Evolutionary conservation across 805 yeast genomes (phyloP).

Genomic region (Kregervanrija fluxuum): DNA sequence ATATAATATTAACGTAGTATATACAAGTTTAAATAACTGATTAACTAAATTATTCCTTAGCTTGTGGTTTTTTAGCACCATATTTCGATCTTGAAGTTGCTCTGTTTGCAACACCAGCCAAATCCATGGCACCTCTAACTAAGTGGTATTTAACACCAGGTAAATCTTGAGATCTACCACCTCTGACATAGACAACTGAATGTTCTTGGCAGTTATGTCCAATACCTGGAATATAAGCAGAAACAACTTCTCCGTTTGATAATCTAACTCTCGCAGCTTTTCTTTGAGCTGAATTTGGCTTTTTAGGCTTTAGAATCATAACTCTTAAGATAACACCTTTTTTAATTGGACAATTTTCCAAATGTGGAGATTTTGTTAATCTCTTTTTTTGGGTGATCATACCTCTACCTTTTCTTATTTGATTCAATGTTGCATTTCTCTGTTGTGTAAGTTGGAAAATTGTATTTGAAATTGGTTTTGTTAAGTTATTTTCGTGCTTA

Average conservation of each 20-base stretch:
- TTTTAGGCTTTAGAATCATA: slow-evolving; percentile 93
- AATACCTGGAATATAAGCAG: slow-evolving; percentile 96
- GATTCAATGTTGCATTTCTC: slow-evolving; percentile 68
- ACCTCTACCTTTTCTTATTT: slow-evolving; percentile 61
- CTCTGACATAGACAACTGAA: slow-evolving; percentile 90
- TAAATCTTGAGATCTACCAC: slow-evolving; percentile 97
- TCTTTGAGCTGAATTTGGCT: slow-evolving; percentile 97
- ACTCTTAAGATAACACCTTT: slow-evolving; percentile 93
- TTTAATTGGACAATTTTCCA: slow-evolving; percentile 74
- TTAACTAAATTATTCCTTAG: slow-evolving; percentile 23
- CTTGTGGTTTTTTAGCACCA: slow-evolving; percentile 81
- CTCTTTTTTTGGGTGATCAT: slow-evolving; percentile 30
- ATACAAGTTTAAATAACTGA: slow-evolving; percentile 4
- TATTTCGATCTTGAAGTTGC: slow-evolving; percentile 84
- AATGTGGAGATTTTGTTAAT: slow-evolving; percentile 67
- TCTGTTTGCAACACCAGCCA: slow-evolving; percentile 93
- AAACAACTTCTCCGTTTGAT: slow-evolving; percentile 79
- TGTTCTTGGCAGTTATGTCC: slow-evolving; percentile 99
- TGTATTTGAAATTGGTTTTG: slow-evolving; percentile 1
- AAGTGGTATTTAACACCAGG: slow-evolving; percentile 97
- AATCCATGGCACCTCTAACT: slow-evolving; percentile 88
- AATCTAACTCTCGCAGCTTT: slow-evolving; percentile 93
- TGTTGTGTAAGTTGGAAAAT: slow-evolving; percentile 28
- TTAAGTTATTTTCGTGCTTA: not conserved
- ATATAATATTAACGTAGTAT: slow-evolving; percentile 5